Evolutionary conservation across 352 stramenopile species (phyloP).

Genomic region (Phytophthora citrophthora): DNA sequence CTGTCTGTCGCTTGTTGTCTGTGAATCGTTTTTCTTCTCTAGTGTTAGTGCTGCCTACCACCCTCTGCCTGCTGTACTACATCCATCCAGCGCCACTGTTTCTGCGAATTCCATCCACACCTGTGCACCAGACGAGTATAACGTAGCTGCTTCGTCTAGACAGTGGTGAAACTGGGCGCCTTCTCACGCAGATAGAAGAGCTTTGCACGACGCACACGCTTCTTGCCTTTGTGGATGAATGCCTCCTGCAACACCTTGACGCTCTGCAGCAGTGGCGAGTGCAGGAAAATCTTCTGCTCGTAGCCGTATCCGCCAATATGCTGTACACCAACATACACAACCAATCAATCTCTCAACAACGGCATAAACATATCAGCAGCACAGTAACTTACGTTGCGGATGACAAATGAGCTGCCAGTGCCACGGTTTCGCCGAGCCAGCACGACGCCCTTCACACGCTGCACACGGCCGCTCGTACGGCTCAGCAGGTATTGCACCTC

Average conservation of each 20-base stretch:
- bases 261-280: conserved; percentile 88
- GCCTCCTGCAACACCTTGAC: conserved; percentile 89
- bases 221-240: conserved; percentile 93
- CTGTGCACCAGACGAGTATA: conserved; percentile 9
- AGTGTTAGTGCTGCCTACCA: conserved; percentile 29
- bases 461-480: conserved; percentile 70
- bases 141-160: conserved; percentile 47
- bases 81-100: conserved; percentile 19
- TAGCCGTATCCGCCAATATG: conserved; percentile 88
- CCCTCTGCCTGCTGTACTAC: conserved; percentile 24
- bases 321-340: conserved; percentile 31
- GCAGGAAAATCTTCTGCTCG: conserved; percentile 90
- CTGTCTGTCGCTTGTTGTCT: conserved; percentile 22
- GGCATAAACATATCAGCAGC: background rate
- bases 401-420: conserved; percentile 84
- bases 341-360: conserved; percentile 3
- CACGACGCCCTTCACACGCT: conserved; percentile 84
- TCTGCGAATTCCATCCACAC: background rate
- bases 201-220: conserved; percentile 88
- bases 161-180: conserved; percentile 79
- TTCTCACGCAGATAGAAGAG: conserved; percentile 92
- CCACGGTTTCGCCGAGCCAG: conserved; percentile 82
- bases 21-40: conserved; percentile 38
- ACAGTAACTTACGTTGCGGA: conserved; percentile 73
- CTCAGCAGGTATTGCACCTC: conserved; percentile 86